A percentile compares a stretch with the other conserved stretches of the same genome.
Evolutionary conservation across 2,329 filamentous ascomycete species (phyloP).

Genomic region (Nemania sp.): DNA sequence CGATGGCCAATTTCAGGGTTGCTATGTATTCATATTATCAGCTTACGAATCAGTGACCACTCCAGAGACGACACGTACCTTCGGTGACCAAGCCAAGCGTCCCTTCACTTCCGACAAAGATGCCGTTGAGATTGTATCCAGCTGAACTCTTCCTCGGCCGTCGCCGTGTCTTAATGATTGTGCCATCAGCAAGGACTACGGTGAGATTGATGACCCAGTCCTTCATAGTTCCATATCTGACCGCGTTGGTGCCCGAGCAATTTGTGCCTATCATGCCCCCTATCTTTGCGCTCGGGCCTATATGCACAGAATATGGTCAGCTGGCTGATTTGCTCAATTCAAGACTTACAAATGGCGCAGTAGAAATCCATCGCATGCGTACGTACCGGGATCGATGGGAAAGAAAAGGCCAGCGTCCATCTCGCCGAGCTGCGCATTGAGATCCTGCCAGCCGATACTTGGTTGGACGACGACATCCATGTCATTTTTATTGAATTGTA

Average conservation of each 20-base stretch:
- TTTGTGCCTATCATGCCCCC: conserved; percentile 84
- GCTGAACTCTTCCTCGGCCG: conserved; percentile 81
- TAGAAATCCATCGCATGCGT: background rate
- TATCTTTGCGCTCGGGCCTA: conserved; percentile 69
- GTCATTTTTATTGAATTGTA: conserved; percentile 80
- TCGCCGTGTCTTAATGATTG: conserved; percentile 75
- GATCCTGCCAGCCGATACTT: conserved; percentile 86
- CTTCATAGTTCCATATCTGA: conserved; percentile 84
- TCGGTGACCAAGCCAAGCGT: conserved; percentile 82
- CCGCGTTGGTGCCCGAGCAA: conserved; percentile 76
- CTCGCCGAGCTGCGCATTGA: conserved; percentile 73
- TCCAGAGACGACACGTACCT: conserved; percentile 40
- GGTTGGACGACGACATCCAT: conserved; percentile 95
- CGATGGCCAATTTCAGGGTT: conserved; percentile 76
- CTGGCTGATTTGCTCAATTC: conserved; percentile 42
- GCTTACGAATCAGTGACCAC: background rate
- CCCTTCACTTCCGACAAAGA: conserved; percentile 82
- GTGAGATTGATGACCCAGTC: conserved; percentile 86
- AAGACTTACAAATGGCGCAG: background rate
- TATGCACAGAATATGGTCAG: conserved; percentile 28
- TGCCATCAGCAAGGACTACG: conserved; percentile 77
- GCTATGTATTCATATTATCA: conserved; percentile 45
- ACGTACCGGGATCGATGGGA: conserved; percentile 76
- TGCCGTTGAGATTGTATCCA: conserved; percentile 78
- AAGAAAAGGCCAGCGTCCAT: conserved; percentile 81